These are phyloP conservation scores for Dicorynia guianensis DNA, from an alignment of 306 rosid species.

Conservation along the genomic window DNA sequence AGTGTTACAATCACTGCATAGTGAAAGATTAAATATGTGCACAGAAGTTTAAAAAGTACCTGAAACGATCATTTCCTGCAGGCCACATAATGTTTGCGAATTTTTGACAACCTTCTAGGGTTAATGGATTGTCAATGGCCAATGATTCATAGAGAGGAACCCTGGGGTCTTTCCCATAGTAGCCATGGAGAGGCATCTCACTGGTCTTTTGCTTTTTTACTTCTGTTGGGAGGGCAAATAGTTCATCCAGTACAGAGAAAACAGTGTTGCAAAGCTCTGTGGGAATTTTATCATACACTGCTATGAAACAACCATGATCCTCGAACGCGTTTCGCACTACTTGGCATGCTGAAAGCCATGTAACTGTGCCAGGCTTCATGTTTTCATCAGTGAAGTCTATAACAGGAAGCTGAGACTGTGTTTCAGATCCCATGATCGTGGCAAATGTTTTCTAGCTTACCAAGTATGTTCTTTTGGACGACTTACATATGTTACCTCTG, in stretches of 20 bases:
- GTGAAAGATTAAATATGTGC: not conserved
- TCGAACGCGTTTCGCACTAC: conserved; percentile 41
- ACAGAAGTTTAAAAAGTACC: conserved; percentile 1
- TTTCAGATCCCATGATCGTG: no score
- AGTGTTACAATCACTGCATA: not conserved
- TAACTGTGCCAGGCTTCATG: conserved; percentile 34
- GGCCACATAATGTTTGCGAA: conserved; percentile 45
- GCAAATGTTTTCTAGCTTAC: no score
- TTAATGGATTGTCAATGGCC: conserved; percentile 33
- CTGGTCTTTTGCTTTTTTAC: conserved; percentile 31
- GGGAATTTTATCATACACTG: conserved; percentile 19
- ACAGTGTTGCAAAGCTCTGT: not conserved
- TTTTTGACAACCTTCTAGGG: conserved; percentile 8
- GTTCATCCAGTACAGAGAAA: conserved; percentile 1
- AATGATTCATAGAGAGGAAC: conserved; percentile 41
- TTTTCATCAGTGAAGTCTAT: not conserved
- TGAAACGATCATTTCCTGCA: conserved; percentile 32
- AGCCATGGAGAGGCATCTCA: conserved; percentile 38
- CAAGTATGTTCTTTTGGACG: no score
- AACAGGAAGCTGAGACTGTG: no score
- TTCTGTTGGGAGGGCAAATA: conserved; percentile 30
- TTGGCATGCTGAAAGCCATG: conserved; percentile 32
- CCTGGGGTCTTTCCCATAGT: conserved; percentile 1
- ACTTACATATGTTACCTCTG: no score
- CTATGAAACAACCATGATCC: conserved; percentile 39